Base-by-base conservation (phyloP, 164 flowering plant species). In the Vitis rupestris region DNA sequence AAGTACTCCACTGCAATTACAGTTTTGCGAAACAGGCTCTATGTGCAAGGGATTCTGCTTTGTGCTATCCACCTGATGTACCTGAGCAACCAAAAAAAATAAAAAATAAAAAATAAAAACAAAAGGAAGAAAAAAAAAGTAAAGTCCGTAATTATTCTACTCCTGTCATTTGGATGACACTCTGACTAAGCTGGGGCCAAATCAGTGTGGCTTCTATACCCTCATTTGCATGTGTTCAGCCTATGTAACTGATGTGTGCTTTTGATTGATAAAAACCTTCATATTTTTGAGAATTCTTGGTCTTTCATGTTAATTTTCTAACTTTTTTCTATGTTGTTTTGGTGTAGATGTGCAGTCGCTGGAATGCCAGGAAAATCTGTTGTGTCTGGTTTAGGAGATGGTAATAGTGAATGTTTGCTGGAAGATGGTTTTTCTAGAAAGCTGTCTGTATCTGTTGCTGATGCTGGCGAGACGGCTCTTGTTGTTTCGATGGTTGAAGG, bases 401-500 rank as follows among this genome's bases (percentile, higher is more conserved):
- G 59, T 61, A 53, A 50, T 58, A 55, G 19, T 69, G 75, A 72
- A 71, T 63, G 65, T 74, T 57, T 68, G 31, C 60, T 31, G n/a
- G 87, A 84, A 78, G 74, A 73, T 76, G 65, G 70, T 52, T 80
- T 83, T 47, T 78, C 86, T 63, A 80, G 94, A 60, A 90, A 88
- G 70, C 70, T 95, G 30, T 83, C 87, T 49, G 83, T 95, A 64
- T 81, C 92, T 75, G 85, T 91, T 78, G 97, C 97, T 70, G 99
- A 90, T 84, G 80, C 80, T 61, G 99, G 99, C 54, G 99, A 95
- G 80, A 95, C 98, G 27, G 98, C 94, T 78, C 70, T 93, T 63
- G 97, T 95, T 69, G 85, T 95, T 63, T 95, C 99, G 69, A 69
- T 87, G 81, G 81, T 91, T 77, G 87, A 74, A 61, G 85, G 65